Evolutionary conservation across 306 rosid species (phyloP).

Genomic region (Oxytropis ochrocephala): DNA sequence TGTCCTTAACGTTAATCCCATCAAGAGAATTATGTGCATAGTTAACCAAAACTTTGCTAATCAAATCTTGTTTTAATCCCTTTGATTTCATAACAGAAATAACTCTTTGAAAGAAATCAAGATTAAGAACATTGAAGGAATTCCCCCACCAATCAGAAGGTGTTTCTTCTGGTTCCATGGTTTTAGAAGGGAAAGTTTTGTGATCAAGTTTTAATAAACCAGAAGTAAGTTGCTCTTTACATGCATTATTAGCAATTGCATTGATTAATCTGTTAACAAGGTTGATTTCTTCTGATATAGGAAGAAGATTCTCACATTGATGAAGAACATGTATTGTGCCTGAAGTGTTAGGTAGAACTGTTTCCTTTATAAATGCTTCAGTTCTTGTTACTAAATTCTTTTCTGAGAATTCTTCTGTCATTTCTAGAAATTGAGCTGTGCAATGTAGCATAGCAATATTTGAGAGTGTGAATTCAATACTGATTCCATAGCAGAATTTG

Average conservation of each 20-base stretch:
- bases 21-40: conserved; percentile 85
- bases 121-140: conserved; percentile 54
- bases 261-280: conserved; percentile 69
- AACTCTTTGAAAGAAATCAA: conserved; percentile 78
- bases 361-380: conserved; percentile 65
- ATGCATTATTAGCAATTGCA: conserved; percentile 83
- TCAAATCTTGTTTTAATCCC: conserved; percentile 90
- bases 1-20: conserved; percentile 58
- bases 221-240: conserved; percentile 91
- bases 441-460: conserved; percentile 77
- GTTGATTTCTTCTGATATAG: conserved; percentile 70
- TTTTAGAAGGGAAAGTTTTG: conserved; percentile 53
- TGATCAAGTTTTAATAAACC: conserved; percentile 83
- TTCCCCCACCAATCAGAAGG: conserved; percentile 97
- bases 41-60: conserved; percentile 78
- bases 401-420: conserved; percentile 86
- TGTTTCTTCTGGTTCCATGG: conserved; percentile 73
- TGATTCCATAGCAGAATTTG: conserved; percentile 82
- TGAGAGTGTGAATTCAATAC: conserved; percentile 62
- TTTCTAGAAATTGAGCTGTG: conserved; percentile 64
- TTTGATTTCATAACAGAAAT: conserved; percentile 75
- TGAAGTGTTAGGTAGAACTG: conserved; percentile 63
- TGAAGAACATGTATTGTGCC: conserved; percentile 84
- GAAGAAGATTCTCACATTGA: conserved; percentile 67
- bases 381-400: conserved; percentile 59